Evolutionary conservation across 1,284 basidiomycete species (phyloP), one percentile per base, ranked within the genome.

Genomic region (Ustilago sp.): DNA sequence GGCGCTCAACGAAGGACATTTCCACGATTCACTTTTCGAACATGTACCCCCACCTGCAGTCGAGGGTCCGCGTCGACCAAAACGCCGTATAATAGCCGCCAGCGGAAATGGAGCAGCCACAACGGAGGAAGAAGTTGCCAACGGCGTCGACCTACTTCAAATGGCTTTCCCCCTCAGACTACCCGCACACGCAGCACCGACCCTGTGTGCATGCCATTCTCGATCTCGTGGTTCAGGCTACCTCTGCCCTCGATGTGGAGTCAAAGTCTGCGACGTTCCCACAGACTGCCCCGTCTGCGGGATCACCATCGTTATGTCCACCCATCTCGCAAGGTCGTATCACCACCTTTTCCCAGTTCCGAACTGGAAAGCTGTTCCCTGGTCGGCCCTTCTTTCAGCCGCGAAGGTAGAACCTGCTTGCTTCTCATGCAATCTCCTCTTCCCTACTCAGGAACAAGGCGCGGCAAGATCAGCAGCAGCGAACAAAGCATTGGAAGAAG

Each of bases 231-330:
- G 74, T 0, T 54, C 93, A 73, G 97, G 96, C 5, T 99, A 96
- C 87, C 89, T 97, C 15, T 99, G 96, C 86, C 97, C 96, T 3
- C 90, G 96, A 32, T 99, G 96, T 85, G 89, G 91, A 47, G 91
- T 92, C 59, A 94, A 96, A 88, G 90, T 98, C 41, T 99, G 96
- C 89, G 95, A 99, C 83, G 94, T 98, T 2, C 96, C 96, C 43
- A 99, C 96, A 7, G 97, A 99, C 85, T 99, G 96, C 85, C 93
- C 96, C 81, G 92, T 98, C 35, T 99, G 96, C 83, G 94, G 94
- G 2, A 88, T 99, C 76, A 98, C 98, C 91, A 93, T 99, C 74
- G 96, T 99, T 74, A 95, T 94, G 87, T 94, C 94, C 63, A 96
- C 97, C 7, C 97, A 99, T 88, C 89, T 99, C 54, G 96, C 96